A percentile compares a stretch with the other conserved stretches of the same genome.
Evolutionary conservation across 106 monocot species (phyloP).

Genomic region (Cymbidium sinense): DNA sequence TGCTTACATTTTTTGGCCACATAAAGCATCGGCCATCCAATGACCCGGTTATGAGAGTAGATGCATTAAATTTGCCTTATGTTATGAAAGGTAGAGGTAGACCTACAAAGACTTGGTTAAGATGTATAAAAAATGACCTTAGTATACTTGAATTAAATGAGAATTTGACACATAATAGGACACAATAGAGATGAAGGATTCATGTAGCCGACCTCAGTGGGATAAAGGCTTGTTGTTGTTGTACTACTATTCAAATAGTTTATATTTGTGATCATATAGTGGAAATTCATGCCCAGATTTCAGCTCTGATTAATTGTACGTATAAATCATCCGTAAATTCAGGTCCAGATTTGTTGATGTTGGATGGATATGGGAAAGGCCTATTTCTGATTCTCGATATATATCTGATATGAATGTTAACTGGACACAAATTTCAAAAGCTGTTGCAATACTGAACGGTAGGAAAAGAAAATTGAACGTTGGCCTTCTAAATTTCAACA

Average conservation of each 20-base stretch:
- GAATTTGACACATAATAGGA: too few relatives aligned
- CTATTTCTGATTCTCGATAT: constrained; percentile 38
- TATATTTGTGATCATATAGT: background rate
- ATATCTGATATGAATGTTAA: constrained; percentile 42
- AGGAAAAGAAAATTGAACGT: constrained; percentile 25
- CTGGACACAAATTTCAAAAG: constrained; percentile 46
- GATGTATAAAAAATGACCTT: too few relatives aligned
- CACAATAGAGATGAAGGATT: too few relatives aligned
- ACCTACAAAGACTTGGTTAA: too few relatives aligned
- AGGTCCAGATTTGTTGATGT: constrained; percentile 39
- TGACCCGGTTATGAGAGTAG: too few relatives aligned
- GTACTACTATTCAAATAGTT: background rate
- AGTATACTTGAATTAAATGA: too few relatives aligned
- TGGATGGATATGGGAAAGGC: constrained; percentile 58
- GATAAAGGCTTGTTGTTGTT: too few relatives aligned
- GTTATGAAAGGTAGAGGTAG: too few relatives aligned
- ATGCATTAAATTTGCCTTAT: too few relatives aligned
- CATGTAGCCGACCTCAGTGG: too few relatives aligned
- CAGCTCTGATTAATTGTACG: background rate
- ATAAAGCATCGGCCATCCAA: too few relatives aligned
- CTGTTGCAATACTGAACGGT: constrained; percentile 15
- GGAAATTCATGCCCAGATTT: background rate
- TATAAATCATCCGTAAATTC: background rate
- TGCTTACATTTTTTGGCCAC: too few relatives aligned
- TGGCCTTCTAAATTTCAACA: constrained; percentile 75